A percentile compares a stretch with the other conserved stretches of the same genome.
Conservation (phyloP, 768 basidiomycete species). For the Amanita thiersii region DNA sequence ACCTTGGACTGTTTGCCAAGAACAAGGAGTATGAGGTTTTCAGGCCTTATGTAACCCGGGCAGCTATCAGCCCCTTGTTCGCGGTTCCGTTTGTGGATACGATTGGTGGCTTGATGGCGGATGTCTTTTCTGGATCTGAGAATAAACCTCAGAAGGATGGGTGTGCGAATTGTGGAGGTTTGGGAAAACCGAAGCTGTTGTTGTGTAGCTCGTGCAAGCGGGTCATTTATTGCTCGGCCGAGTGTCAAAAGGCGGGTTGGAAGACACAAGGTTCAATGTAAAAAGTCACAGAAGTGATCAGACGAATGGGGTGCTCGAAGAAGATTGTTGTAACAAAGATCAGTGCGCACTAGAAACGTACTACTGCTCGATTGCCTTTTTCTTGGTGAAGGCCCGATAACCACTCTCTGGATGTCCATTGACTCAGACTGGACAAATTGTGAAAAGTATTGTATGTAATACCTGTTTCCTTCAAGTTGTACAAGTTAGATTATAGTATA, state of each 20-base stretch:
- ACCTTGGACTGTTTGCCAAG: constrained; percentile 27
- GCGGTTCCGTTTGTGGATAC: constrained; percentile 40
- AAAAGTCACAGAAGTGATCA: no score
- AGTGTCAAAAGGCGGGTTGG: constrained; percentile 31
- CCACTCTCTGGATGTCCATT: no score
- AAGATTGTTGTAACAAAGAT: no score
- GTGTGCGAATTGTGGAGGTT: constrained; percentile 22
- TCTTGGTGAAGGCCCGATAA: no score
- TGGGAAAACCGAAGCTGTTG: constrained; percentile 18
- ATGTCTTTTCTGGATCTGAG: not conserved
- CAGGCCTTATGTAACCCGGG: constrained; percentile 35
- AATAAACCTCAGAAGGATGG: constrained; percentile 6
- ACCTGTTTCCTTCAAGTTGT: no score
- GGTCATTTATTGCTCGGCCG: constrained; percentile 24
- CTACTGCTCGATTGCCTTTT: no score
- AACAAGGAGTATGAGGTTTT: constrained; percentile 28
- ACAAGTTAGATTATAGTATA: no score
- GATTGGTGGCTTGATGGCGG: constrained; percentile 14
- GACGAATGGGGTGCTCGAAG: no score
- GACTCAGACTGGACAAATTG: no score
- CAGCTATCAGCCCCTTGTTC: constrained; percentile 47
- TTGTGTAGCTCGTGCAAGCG: constrained; percentile 20
- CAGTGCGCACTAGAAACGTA: no score
- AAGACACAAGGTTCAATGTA: constrained; percentile 11
- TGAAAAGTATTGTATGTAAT: no score